Evolutionary conservation across 768 basidiomycete species (phyloP), one percentile per base, ranked within the genome.

Genomic region (Tricholoma flavovirens): DNA sequence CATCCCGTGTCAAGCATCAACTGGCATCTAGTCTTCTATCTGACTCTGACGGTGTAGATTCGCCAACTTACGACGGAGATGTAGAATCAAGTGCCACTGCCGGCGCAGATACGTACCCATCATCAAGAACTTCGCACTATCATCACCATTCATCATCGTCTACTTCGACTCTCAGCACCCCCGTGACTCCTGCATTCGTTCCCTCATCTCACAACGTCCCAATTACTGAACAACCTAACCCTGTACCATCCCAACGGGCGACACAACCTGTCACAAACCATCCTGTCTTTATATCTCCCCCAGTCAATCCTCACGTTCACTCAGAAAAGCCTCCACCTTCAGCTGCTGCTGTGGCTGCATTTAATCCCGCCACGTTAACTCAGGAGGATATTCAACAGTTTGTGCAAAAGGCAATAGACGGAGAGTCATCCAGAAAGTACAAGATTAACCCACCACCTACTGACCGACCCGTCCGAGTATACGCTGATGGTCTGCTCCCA

Each of bases 51-150:
- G 83, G 89, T 53, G 79, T 87, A 8, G 91, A 93, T 67, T 90
- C 88, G 0, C 91, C 90, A 7, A 93, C 90, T 0, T 93, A 94
- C 69, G 92, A 94, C 65, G 92, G 92, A 55, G 92, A 94, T 70
- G 78, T 94, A 55, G 92, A 93, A 67, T 87, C 84, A 45, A 86
- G 83, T 62, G 84, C 85, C 1, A 87, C 84, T 7, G 82, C 79
- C 21, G 77, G 81, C 30, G 70, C 74, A 7, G 81, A 82, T 49
- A 71, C 68, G 56, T 66, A 70, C 51, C 56, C 70, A 58, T 62
- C 69, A 56, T 65, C 66, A 11, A 64, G 62, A 49, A 50, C 63
- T 21, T 62, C 64, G 56, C 71, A 64, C 58, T 71, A 72, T 53
- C 73, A 73, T 55, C 69, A 76, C 60, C 74, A 68, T 50, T 71